Conservation (phyloP, 2,329 filamentous ascomycete genomes). For the Pezizomycotina sp. region DNA sequence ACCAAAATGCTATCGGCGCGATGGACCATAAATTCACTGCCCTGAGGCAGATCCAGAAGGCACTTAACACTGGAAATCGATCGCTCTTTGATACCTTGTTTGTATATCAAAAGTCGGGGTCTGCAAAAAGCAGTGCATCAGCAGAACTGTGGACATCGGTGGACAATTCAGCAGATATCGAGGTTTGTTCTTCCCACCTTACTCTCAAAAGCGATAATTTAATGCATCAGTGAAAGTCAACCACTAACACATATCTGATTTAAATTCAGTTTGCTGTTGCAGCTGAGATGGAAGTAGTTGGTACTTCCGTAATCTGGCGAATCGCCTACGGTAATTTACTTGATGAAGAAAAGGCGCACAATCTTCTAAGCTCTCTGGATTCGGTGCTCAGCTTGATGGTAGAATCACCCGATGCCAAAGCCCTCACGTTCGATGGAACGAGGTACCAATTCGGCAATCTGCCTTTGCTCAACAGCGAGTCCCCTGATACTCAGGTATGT, state of each 20-base stretch:
- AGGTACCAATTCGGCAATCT: conserved; percentile 50
- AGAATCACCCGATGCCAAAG: conserved; percentile 32
- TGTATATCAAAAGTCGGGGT: conserved; percentile 48
- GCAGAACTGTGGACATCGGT: conserved; percentile 52
- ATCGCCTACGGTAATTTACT: conserved; percentile 46
- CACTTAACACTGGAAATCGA: conserved; percentile 32
- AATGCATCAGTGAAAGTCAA: conserved; percentile 49
- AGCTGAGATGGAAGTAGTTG: conserved; percentile 55
- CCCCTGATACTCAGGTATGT: neutral
- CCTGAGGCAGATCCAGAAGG: conserved; percentile 48
- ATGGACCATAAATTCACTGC: conserved; percentile 62
- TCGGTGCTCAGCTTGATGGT: conserved; percentile 42
- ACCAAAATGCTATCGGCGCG: conserved; percentile 49
- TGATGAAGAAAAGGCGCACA: conserved; percentile 36
- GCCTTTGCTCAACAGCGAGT: conserved; percentile 29
- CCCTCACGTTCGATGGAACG: conserved; percentile 39
- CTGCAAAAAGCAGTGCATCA: conserved; percentile 45
- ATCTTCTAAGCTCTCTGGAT: conserved; percentile 45
- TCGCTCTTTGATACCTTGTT: conserved; percentile 51
- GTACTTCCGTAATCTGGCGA: conserved; percentile 47
- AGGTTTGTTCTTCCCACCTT: neutral
- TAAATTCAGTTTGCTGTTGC: conserved; percentile 13
- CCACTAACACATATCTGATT: conserved; percentile 1
- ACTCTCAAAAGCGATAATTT: conserved; percentile 2
- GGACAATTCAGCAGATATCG: conserved; percentile 13